Percentiles rank a stretch among this genome's conserved stretches.
phyloP scores from a whole-genome alignment of 495 filamentous ascomycete species.

The Neurospora africana region DNA sequence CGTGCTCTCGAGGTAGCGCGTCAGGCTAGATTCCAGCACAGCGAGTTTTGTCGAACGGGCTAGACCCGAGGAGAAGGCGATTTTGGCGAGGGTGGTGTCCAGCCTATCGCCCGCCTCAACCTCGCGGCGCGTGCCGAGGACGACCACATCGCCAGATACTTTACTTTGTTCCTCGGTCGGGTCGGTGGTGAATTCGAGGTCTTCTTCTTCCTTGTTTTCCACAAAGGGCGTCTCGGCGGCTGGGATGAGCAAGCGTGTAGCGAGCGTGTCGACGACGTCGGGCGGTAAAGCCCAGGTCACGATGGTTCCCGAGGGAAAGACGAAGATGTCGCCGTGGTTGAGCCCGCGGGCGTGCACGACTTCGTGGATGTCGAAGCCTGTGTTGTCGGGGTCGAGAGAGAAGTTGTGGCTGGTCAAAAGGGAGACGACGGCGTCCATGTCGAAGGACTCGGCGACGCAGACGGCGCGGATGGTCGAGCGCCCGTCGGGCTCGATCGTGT shows the following conservation, averaged over 20 bases:
- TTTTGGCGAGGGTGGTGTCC: conserved; percentile 79
- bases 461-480: conserved; percentile 63
- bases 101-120: conserved; percentile 29
- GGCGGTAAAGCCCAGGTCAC: conserved; percentile 80
- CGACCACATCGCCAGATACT: conserved; percentile 82
- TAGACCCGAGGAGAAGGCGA: conserved; percentile 93
- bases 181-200: conserved; percentile 80
- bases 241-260: conserved; percentile 57
- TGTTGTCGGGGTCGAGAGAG: conserved; percentile 47
- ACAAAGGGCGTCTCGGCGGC: conserved; percentile 69
- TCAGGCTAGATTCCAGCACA: conserved; percentile 78
- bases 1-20: conserved; percentile 75
- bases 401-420: conserved; percentile 64
- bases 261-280: conserved; percentile 58
- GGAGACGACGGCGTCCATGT: conserved; percentile 60
- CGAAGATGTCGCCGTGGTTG: conserved; percentile 72
- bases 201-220: conserved; percentile 62
- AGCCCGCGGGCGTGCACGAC: conserved; percentile 45
- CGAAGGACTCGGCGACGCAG: conserved; percentile 77
- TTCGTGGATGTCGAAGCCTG: conserved; percentile 50
- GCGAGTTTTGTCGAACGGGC: conserved; percentile 91
- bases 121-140: conserved; percentile 62
- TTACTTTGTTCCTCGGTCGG: conserved; percentile 59
- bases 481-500: conserved; percentile 11
- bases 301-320: conserved; percentile 95